phyloP scores from a whole-genome alignment of 73 alveolate genomes.

The Effrenium voratum region DNA sequence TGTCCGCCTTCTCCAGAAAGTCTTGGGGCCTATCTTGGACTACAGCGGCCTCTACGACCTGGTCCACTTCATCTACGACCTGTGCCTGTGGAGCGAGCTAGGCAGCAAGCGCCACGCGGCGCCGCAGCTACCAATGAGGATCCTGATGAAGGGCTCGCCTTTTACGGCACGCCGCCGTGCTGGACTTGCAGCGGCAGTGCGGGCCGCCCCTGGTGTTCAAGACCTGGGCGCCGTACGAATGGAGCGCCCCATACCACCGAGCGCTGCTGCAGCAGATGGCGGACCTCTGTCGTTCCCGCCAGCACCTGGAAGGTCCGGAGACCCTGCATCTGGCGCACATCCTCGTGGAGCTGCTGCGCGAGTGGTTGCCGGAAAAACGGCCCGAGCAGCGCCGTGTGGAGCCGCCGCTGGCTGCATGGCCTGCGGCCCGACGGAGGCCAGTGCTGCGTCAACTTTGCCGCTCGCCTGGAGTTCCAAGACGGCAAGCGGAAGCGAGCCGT shows the following conservation, averaged over 20 bases:
- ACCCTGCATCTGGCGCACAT: conserved; percentile 56
- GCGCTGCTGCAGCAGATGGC: not conserved
- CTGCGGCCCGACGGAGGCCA: not conserved
- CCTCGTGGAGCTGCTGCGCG: conserved; percentile 57
- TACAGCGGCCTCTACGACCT: conserved; percentile 11
- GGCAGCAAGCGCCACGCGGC: conserved; percentile 38
- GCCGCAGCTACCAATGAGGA: conserved; percentile 20
- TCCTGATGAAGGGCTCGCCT: conserved; percentile 43
- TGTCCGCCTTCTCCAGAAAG: not conserved
- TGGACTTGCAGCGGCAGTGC: conserved; percentile 45
- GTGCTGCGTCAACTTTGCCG: conserved; percentile 39
- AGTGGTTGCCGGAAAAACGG: conserved; percentile 69
- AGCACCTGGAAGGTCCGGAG: conserved; percentile 34
- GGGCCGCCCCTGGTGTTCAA: conserved; percentile 38
- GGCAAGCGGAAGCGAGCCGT: conserved; percentile 35
- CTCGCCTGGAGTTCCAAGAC: conserved; percentile 31
- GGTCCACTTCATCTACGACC: conserved; percentile 26
- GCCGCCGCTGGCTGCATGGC: not conserved
- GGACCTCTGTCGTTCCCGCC: not conserved
- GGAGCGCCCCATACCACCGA: conserved; percentile 56
- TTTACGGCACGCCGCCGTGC: conserved; percentile 72
- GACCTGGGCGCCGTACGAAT: conserved; percentile 50
- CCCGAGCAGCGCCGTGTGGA: not conserved
- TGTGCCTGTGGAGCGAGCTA: conserved; percentile 41
- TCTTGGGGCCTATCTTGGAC: conserved; percentile 63